Evolutionary conservation across 177 flowering plant species (phyloP).

Genomic region (Vitis hybrid): DNA sequence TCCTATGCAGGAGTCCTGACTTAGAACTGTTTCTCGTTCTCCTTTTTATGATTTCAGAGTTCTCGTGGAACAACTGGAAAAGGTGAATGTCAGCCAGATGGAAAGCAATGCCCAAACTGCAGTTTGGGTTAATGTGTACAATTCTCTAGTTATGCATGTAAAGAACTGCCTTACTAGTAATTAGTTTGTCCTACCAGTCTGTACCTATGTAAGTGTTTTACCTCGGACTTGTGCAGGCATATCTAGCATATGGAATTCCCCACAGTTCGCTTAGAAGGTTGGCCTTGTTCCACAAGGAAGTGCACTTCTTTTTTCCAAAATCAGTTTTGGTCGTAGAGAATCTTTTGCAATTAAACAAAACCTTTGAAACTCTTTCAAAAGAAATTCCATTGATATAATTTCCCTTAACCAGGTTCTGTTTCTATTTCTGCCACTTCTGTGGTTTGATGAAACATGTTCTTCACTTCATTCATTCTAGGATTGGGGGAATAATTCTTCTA

Average conservation of each 20-base stretch:
- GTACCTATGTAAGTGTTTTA: slow-evolving; percentile 10
- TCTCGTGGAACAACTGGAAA: slow-evolving; percentile 79
- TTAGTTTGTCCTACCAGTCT: neutral
- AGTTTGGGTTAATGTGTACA: slow-evolving; percentile 91
- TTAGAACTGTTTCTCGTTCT: neutral
- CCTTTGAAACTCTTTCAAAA: neutral
- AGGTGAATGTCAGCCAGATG: slow-evolving; percentile 64
- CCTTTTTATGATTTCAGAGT: slow-evolving; percentile 41
- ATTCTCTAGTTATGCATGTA: slow-evolving; percentile 93
- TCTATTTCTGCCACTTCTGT: neutral
- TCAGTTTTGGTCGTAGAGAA: neutral
- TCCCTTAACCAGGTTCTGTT: neutral
- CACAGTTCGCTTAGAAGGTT: slow-evolving; percentile 67
- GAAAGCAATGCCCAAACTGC: slow-evolving; percentile 65
- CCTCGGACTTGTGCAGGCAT: slow-evolving; percentile 54
- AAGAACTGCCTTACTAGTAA: slow-evolving; percentile 6
- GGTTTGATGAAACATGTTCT: no score
- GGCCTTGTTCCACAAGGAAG: slow-evolving; percentile 91
- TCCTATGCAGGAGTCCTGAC: neutral
- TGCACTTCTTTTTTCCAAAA: slow-evolving; percentile 15
- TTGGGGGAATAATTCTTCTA: neutral
- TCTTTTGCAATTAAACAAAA: neutral
- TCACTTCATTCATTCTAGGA: no score
- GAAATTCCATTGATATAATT: neutral
- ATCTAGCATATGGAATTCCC: slow-evolving; percentile 83